Evolutionary conservation across 164 flowering plant genomes (phyloP).

Genomic region (Vitis rotundifolia): DNA sequence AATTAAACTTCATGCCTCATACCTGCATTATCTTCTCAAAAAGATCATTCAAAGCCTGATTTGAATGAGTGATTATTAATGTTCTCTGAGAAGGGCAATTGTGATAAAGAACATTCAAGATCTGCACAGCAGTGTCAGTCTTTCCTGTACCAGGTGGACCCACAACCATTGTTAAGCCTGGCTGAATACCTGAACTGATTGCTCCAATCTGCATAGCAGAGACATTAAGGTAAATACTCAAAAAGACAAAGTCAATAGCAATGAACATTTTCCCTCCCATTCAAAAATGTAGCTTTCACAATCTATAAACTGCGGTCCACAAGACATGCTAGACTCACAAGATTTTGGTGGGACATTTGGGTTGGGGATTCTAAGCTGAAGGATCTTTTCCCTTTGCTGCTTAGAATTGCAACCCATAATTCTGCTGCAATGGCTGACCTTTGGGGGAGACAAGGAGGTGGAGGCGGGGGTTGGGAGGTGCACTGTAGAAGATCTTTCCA

Average conservation of each 20-base stretch:
- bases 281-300: no score
- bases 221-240: background rate
- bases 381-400: no score
- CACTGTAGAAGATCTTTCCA: no score
- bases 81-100: slow-evolving; percentile 98
- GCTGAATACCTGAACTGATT: slow-evolving; percentile 92
- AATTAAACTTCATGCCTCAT: background rate
- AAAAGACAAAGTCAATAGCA: background rate
- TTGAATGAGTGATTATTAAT: slow-evolving; percentile 94
- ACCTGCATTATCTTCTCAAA: slow-evolving; percentile 99
- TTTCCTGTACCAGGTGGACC: slow-evolving; percentile 99
- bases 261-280: no score
- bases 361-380: no score
- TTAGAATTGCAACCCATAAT: no score
- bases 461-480: no score
- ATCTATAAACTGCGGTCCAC: no score
- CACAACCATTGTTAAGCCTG: slow-evolving; percentile 97
- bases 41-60: slow-evolving; percentile 97
- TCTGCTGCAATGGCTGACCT: no score
- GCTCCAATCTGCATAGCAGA: slow-evolving; percentile 71
- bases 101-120: slow-evolving; percentile 97
- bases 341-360: no score
- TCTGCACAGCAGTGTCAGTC: slow-evolving; percentile 98
- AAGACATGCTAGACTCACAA: no score
- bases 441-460: no score